These are phyloP conservation scores for Pichia occidentalis DNA, from an alignment of 805 yeast species.

Conservation along the genomic window DNA sequence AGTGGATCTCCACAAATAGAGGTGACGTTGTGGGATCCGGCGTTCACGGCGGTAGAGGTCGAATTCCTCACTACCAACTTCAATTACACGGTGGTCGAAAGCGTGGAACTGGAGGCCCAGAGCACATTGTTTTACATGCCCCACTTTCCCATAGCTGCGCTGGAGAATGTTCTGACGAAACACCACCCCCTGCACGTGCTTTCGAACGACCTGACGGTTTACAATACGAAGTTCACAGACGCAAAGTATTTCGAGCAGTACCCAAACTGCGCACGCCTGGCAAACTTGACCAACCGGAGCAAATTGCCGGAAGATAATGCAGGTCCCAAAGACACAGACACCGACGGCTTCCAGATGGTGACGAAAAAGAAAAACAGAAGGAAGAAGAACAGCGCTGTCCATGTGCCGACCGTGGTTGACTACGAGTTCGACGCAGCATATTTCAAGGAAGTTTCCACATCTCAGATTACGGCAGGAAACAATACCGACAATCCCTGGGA, in stretches of 20 bases:
- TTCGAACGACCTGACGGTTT: conserved; percentile 28
- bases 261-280: conserved; percentile 25
- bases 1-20: neutral
- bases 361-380: conserved; percentile 12
- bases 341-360: conserved; percentile 18
- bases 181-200: conserved; percentile 24
- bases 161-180: conserved; percentile 22
- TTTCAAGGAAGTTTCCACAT: conserved; percentile 10
- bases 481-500: conserved; percentile 17
- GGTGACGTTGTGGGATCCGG: conserved; percentile 30
- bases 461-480: conserved; percentile 3
- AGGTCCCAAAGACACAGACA: neutral
- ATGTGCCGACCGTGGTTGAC: conserved; percentile 11
- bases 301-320: neutral
- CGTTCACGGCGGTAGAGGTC: conserved; percentile 21
- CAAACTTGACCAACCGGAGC: conserved; percentile 11
- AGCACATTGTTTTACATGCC: conserved; percentile 28
- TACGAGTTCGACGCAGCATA: conserved; percentile 16
- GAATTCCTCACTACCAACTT: conserved; percentile 15
- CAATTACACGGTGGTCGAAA: conserved; percentile 17
- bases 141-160: conserved; percentile 27
- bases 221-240: conserved; percentile 24
- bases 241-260: conserved; percentile 23
- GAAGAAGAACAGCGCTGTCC: conserved; percentile 8
- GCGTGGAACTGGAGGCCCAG: neutral